These are phyloP conservation scores for Talaromyces pinophilus DNA, from an alignment of 2,329 filamentous ascomycete species.

Conservation along the genomic window DNA sequence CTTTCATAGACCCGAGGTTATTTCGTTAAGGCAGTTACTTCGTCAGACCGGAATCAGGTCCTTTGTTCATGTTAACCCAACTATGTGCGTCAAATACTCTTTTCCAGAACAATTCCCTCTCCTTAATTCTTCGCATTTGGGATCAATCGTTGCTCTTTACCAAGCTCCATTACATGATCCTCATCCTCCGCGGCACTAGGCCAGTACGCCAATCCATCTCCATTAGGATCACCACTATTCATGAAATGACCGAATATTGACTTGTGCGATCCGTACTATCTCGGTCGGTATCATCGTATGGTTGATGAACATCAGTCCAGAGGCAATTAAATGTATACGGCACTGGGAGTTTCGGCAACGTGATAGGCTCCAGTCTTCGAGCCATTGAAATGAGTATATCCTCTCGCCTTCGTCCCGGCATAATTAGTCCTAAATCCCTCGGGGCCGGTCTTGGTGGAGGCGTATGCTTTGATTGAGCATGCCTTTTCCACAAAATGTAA, in stretches of 20 bases:
- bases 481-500: too few species aligned
- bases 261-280: background rate
- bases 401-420: too few species aligned
- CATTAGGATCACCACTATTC: background rate
- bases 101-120: background rate
- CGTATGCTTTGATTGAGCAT: too few species aligned
- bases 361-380: too few species aligned
- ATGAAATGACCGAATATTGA: background rate
- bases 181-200: background rate
- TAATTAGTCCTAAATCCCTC: too few species aligned
- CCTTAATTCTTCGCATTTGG: background rate
- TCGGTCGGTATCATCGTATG: background rate
- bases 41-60: too few species aligned
- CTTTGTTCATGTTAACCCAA: background rate
- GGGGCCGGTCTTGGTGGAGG: too few species aligned
- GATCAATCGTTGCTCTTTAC: background rate
- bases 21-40: too few species aligned
- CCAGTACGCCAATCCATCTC: background rate
- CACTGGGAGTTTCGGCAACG: too few species aligned
- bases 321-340: too few species aligned
- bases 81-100: background rate
- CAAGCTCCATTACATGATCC: background rate
- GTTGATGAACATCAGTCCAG: background rate
- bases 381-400: too few species aligned
- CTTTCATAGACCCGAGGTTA: too few species aligned